Evolutionary conservation across 1,284 basidiomycete genomes (phyloP), one percentile per base, ranked within the genome.

Genomic region (Apiotrichum brassicae): DNA sequence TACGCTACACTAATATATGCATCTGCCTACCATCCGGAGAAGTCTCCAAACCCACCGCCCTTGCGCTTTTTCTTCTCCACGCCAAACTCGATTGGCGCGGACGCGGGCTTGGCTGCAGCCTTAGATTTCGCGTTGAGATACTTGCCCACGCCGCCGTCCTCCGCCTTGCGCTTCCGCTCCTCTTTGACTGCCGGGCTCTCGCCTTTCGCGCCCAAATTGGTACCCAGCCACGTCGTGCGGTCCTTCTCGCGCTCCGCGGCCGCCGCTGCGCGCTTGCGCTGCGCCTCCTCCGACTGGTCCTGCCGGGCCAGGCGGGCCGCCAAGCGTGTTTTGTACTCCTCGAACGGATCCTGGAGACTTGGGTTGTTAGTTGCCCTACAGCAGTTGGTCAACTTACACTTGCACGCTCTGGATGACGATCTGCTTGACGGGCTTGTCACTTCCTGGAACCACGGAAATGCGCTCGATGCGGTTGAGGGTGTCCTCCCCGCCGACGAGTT

Each of bases 401-500:
- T 67, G 61, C 20, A 75, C 61, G 13, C 66, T 61, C 6, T 62
- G 60, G 34, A 75, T 75, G 20, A 82, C 79, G 45, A 97, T 83
- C 14, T 83, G 81, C 65, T 89, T 90, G 81, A 78, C 25, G 4
- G 94, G 94, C 48, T 86, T 79, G 57, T 97, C 92, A 0, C 87
- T 88, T 3, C 85, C 87, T 26, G 84, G 81, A 65, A 92, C 87
- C 19, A 84, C 76, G 0, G 88, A 83, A 0, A 92, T 72, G 26
- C 81, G 80, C 70, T 98, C 95, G 32, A 98, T 75, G 9, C 83
- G 80, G 61, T 87, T 81, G 4, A 99, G 76, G 2, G 94, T 85
- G 34, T 92, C 86, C 65, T 94, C 89, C 4, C 93, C 93, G 20
- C 93, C 93, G 0, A 97, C 90, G 6, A 97, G 78, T 61, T 95